phyloP scores from a whole-genome alignment of 75 land plant genomes.

The Sequoia sempervirens region DNA sequence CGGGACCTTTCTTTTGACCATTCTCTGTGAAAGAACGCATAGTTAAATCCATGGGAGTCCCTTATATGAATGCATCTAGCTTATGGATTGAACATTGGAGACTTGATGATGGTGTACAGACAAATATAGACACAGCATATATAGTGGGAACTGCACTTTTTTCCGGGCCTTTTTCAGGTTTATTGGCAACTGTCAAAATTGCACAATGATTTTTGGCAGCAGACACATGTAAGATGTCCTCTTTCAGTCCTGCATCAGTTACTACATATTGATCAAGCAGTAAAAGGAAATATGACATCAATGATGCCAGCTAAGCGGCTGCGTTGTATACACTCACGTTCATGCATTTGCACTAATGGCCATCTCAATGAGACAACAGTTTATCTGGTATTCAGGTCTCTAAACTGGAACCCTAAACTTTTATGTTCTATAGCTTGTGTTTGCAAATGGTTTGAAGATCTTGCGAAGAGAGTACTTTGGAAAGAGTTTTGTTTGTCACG shows the following conservation, averaged over 20 bases:
- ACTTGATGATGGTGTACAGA: neutral
- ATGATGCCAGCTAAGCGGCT: constrained; percentile 43
- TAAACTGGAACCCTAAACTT: constrained; percentile 74
- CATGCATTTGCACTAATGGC: constrained; percentile 33
- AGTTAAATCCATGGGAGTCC: neutral
- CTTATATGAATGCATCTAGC: neutral
- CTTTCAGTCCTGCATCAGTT: neutral
- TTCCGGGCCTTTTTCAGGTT: neutral
- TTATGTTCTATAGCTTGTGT: constrained; percentile 51
- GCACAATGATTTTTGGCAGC: neutral
- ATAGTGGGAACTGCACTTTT: neutral
- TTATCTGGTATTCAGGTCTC: constrained; percentile 48
- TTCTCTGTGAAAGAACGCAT: neutral
- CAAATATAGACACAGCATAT: constrained; percentile 1
- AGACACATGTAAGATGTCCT: neutral
- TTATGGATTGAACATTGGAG: neutral
- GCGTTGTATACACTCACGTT: constrained; percentile 40
- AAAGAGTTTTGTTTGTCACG: constrained; percentile 84
- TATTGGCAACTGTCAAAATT: neutral
- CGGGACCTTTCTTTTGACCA: neutral
- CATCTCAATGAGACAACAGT: constrained; percentile 63
- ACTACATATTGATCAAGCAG: neutral
- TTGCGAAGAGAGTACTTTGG: constrained; percentile 75
- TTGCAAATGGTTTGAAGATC: constrained; percentile 78
- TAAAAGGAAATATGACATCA: constrained; percentile 8